Conservation (phyloP, 805 yeast genomes). For the Candida coquimbonensis region DNA sequence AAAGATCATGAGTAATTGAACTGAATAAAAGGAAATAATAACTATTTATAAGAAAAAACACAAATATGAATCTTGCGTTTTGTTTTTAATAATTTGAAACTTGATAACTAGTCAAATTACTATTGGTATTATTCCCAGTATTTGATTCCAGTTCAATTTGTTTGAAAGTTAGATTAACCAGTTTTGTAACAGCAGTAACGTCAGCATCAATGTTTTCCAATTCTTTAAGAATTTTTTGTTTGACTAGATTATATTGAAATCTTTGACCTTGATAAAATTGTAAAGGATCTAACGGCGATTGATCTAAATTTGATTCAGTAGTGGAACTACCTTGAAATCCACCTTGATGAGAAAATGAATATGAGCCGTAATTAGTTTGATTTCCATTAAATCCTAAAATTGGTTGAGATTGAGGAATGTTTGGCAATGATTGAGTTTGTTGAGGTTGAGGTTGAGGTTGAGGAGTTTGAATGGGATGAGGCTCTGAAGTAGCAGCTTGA, state of each 20-base stretch:
- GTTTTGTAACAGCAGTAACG: slow-evolving; percentile 4
- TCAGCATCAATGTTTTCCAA: slow-evolving; percentile 12
- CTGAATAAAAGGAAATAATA: background rate
- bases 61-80: background rate
- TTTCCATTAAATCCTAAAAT: no score
- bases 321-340: background rate
- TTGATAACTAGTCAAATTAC: background rate
- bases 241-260: slow-evolving; percentile 16
- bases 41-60: no score
- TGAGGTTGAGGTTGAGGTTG: slow-evolving; percentile 1
- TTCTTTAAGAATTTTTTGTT: slow-evolving; percentile 14
- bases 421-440: background rate
- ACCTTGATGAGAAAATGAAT: background rate
- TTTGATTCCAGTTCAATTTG: slow-evolving; percentile 18
- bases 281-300: slow-evolving; percentile 1
- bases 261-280: slow-evolving; percentile 17
- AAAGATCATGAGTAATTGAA: background rate
- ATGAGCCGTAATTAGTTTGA: background rate
- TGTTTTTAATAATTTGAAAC: background rate
- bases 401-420: background rate
- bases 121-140: background rate
- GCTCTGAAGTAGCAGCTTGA: background rate
- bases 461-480: background rate
- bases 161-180: slow-evolving; percentile 15
- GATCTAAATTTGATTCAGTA: background rate